Percentiles rank a stretch among this genome's conserved stretches.
Conservation (phyloP, 192 early-diverging fungal genomes). For the Dissophora globulifera region DNA sequence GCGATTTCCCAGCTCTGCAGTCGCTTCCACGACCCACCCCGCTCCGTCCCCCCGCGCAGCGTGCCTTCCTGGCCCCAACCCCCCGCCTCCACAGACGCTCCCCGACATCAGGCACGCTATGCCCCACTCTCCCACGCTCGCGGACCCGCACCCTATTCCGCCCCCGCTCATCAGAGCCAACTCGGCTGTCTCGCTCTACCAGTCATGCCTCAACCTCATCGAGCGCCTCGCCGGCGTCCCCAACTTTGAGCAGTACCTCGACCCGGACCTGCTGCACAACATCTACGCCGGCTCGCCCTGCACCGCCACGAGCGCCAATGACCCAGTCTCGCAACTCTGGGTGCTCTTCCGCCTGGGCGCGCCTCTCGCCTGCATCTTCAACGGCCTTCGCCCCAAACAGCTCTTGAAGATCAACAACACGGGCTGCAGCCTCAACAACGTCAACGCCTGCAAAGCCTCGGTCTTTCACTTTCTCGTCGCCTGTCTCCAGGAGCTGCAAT, state of each 20-base stretch:
- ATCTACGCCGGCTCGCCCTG: slow-evolving; percentile 37
- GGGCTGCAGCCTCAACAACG: slow-evolving; percentile 54
- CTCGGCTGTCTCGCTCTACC: slow-evolving; percentile 70
- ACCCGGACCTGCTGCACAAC: slow-evolving; percentile 53
- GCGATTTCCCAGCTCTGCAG: no score
- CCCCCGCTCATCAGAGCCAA: slow-evolving; percentile 33
- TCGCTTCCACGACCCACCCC: no score
- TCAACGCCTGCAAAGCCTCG: slow-evolving; percentile 81
- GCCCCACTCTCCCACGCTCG: slow-evolving; percentile 16
- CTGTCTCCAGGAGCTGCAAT: slow-evolving; percentile 79
- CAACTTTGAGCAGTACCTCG: slow-evolving; percentile 74
- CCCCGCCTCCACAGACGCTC: not conserved
- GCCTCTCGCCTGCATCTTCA: slow-evolving; percentile 76
- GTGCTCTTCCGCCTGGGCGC: slow-evolving; percentile 75
- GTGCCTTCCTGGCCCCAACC: no score
- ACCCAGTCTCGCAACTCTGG: slow-evolving; percentile 80
- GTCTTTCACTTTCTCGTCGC: slow-evolving; percentile 90
- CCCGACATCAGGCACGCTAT: slow-evolving; percentile 19
- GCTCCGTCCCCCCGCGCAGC: no score
- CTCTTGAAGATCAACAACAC: slow-evolving; percentile 61
- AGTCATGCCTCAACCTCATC: slow-evolving; percentile 74
- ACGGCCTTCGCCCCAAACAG: slow-evolving; percentile 70
- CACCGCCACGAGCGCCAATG: slow-evolving; percentile 35
- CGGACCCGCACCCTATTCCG: slow-evolving; percentile 18
- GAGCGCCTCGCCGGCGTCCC: slow-evolving; percentile 78